Evolutionary conservation across 257 asterid genomes (phyloP).

Genomic region (Primulina huaijiensis): DNA sequence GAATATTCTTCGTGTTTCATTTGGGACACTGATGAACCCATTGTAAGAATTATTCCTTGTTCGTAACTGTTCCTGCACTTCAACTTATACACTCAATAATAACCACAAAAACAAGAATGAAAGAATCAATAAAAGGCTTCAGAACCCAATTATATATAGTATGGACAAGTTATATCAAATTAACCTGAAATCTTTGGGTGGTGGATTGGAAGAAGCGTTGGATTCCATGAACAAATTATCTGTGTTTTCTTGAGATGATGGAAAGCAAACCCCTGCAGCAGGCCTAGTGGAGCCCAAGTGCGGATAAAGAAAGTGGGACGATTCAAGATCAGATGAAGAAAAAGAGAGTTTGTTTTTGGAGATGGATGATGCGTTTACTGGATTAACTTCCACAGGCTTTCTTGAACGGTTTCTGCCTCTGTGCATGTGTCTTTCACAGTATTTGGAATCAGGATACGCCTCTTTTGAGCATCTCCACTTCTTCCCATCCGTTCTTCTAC

Average conservation of each 20-base stretch:
- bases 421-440: constrained; percentile 99
- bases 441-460: constrained; percentile 89
- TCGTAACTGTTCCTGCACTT: constrained; percentile 33
- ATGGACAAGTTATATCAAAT: too few relatives aligned
- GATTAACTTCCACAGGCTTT: constrained; percentile 92
- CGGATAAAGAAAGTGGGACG: background rate
- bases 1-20: constrained; percentile 37
- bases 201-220: constrained; percentile 28
- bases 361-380: constrained; percentile 29
- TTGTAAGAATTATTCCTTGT: constrained; percentile 34
- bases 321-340: constrained; percentile 2
- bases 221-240: constrained; percentile 49
- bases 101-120: background rate
- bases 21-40: constrained; percentile 48
- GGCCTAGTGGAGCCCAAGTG: constrained; percentile 28
- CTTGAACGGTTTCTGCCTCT: constrained; percentile 99
- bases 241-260: constrained; percentile 35
- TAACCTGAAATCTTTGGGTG: constrained; percentile 42
- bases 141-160: background rate
- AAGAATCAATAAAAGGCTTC: too few relatives aligned
- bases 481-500: constrained; percentile 95
- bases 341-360: constrained; percentile 15
- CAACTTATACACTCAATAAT: background rate
- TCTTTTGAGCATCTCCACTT: constrained; percentile 96
- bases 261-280: constrained; percentile 25